phyloP scores from a whole-genome alignment of 306 rosid species.

The Casuarina glauca region DNA sequence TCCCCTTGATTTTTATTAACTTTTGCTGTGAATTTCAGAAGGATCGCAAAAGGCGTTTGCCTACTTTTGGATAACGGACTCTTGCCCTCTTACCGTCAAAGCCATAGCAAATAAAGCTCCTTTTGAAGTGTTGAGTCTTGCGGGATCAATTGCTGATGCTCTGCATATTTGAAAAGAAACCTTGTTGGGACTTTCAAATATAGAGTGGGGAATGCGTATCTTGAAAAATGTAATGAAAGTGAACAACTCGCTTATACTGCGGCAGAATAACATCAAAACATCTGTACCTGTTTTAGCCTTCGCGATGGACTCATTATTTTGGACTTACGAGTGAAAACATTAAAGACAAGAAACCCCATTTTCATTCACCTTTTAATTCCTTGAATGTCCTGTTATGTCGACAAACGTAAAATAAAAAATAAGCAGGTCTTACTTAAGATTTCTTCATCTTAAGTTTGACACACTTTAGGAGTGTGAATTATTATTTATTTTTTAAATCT shows the following conservation, averaged over 20 bases:
- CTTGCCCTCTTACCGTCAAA: slow-evolving; percentile 84
- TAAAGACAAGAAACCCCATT: background rate
- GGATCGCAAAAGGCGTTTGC: slow-evolving; percentile 57
- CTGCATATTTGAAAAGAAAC: slow-evolving; percentile 53
- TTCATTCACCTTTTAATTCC: background rate
- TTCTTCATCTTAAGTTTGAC: too few relatives aligned
- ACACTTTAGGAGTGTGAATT: too few relatives aligned
- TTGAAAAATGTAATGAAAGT: background rate
- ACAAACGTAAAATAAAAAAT: too few relatives aligned
- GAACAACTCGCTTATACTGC: background rate
- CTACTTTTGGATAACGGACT: slow-evolving; percentile 95
- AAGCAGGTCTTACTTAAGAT: too few relatives aligned
- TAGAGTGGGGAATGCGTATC: background rate
- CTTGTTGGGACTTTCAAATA: background rate
- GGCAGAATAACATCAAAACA: too few relatives aligned
- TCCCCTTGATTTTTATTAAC: slow-evolving; percentile 9
- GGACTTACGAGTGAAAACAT: background rate
- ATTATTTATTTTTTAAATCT: background rate
- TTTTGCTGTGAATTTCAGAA: slow-evolving; percentile 32
- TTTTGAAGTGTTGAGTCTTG: slow-evolving; percentile 85
- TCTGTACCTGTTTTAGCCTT: too few relatives aligned
- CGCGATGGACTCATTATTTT: background rate
- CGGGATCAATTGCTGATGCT: slow-evolving; percentile 84
- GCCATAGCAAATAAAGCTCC: slow-evolving; percentile 73
- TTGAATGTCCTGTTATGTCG: background rate